Percentiles rank a stretch among this genome's conserved stretches.
phyloP scores from a whole-genome alignment of 129 eudicot species.

The Saussurea involucrata region DNA sequence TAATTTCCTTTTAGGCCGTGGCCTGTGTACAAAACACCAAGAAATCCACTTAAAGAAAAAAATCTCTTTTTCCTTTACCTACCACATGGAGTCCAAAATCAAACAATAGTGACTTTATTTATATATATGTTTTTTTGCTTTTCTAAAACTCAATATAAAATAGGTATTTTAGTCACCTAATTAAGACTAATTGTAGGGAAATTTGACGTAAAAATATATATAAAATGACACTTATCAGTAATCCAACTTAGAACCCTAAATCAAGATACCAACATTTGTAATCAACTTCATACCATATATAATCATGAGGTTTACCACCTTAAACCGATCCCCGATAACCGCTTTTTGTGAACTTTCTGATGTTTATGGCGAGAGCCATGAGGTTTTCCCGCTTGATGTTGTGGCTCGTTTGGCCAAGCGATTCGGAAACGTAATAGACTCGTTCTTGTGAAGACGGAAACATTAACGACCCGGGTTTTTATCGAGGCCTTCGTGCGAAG shows the following conservation, averaged over 20 bases:
- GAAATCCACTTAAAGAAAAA: too few relatives aligned
- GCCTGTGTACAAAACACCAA: too few relatives aligned
- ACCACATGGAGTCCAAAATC: too few relatives aligned
- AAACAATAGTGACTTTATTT: too few relatives aligned
- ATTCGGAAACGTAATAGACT: slow-evolving; percentile 76
- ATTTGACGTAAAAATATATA: too few relatives aligned
- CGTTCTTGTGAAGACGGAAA: slow-evolving; percentile 86
- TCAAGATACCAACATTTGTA: neutral
- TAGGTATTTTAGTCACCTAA: too few relatives aligned
- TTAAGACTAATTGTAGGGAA: too few relatives aligned
- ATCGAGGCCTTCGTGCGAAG: slow-evolving; percentile 87
- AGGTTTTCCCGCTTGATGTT: slow-evolving; percentile 84
- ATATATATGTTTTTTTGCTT: too few relatives aligned
- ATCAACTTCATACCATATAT: neutral
- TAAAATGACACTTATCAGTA: too few relatives aligned
- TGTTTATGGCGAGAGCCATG: slow-evolving; percentile 62
- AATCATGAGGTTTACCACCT: neutral
- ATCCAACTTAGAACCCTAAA: neutral
- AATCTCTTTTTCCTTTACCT: too few relatives aligned
- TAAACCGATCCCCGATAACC: slow-evolving; percentile 16
- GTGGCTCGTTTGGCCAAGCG: slow-evolving; percentile 92
- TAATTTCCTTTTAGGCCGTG: too few relatives aligned
- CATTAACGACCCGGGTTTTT: slow-evolving; percentile 67
- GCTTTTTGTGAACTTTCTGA: slow-evolving; percentile 81
- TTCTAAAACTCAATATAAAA: neutral